These are phyloP conservation scores for Leishmania amazonensis DNA, from an alignment of 208 protist species.

Conservation along the genomic window DNA sequence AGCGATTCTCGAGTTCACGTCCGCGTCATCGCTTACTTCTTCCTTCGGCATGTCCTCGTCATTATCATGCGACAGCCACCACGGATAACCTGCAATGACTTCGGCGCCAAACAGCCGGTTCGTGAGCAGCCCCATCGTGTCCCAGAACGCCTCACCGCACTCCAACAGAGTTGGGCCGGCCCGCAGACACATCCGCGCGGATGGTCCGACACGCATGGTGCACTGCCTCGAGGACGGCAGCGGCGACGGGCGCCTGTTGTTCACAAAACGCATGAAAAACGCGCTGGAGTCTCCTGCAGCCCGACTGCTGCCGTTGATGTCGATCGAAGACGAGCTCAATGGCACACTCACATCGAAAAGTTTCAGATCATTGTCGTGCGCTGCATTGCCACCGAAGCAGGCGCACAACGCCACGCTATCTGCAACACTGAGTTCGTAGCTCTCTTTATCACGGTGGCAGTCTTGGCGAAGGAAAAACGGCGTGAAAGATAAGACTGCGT, in stretches of 20 bases:
- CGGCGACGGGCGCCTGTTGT: slow-evolving; percentile 12
- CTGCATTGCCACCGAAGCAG: not conserved
- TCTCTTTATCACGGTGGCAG: slow-evolving; percentile 17
- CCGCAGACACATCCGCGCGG: slow-evolving; percentile 12
- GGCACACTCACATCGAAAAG: slow-evolving; percentile 8
- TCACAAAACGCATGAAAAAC: slow-evolving; percentile 19
- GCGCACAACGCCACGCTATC: not conserved
- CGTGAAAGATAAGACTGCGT: slow-evolving; percentile 20
- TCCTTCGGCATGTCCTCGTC: not conserved
- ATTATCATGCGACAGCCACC: slow-evolving; percentile 3
- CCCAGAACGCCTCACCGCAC: slow-evolving; percentile 32
- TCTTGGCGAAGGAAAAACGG: slow-evolving; percentile 18
- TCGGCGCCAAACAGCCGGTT: slow-evolving; percentile 28
- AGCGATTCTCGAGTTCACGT: not conserved
- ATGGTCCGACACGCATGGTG: slow-evolving; percentile 2
- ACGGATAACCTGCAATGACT: slow-evolving; percentile 26
- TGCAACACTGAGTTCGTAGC: slow-evolving; percentile 23
- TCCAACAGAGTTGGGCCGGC: slow-evolving; percentile 16
- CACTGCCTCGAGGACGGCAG: slow-evolving; percentile 18
- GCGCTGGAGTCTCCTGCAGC: not conserved
- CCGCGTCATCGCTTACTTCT: not conserved
- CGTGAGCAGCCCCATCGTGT: slow-evolving; percentile 22
- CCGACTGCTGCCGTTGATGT: not conserved
- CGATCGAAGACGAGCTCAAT: not conserved
- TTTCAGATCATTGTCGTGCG: not conserved